These are phyloP conservation scores for Aspergillus coremiiformis DNA, from an alignment of 495 filamentous ascomycete species.

Conservation along the genomic window DNA sequence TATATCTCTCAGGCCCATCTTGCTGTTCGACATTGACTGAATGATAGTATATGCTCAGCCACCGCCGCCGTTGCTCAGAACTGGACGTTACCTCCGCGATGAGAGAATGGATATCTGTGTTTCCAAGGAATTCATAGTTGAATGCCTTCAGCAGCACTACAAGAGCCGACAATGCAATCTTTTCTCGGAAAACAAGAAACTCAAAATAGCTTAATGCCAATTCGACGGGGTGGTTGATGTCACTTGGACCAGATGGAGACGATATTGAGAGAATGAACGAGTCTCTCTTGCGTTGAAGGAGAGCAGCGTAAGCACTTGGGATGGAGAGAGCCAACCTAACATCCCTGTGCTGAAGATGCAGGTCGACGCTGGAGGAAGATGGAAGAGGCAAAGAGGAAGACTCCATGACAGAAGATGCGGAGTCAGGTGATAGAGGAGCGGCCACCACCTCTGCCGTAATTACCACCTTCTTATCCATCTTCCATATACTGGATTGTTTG, in stretches of 20 bases:
- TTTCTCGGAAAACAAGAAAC: slow-evolving; percentile 4
- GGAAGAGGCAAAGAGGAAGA: slow-evolving; percentile 3
- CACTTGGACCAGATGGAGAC: neutral
- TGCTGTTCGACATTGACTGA: slow-evolving; percentile 2
- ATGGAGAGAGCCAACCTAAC: slow-evolving; percentile 1
- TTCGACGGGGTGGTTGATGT: neutral
- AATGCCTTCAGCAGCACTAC: slow-evolving; percentile 6
- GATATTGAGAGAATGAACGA: slow-evolving; percentile 2
- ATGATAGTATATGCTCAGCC: slow-evolving; percentile 15
- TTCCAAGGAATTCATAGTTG: slow-evolving; percentile 11
- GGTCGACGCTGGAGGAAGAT: neutral
- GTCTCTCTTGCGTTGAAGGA: slow-evolving; percentile 7
- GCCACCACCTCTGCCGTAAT: neutral
- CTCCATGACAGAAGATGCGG: neutral
- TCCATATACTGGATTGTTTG: neutral
- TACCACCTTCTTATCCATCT: neutral
- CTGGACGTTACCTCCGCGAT: neutral
- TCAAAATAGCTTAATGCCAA: slow-evolving; percentile 11
- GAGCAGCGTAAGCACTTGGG: neutral
- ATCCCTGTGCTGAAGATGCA: slow-evolving; percentile 1
- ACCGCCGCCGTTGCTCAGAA: slow-evolving; percentile 5
- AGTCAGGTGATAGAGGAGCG: neutral
- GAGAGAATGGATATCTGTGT: slow-evolving; percentile 17
- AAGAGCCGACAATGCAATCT: neutral
- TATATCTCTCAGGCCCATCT: neutral